Evolutionary conservation across 352 stramenopile genomes (phyloP), one percentile per base, ranked within the genome.

Genomic region (Phytopythium aichiense): DNA sequence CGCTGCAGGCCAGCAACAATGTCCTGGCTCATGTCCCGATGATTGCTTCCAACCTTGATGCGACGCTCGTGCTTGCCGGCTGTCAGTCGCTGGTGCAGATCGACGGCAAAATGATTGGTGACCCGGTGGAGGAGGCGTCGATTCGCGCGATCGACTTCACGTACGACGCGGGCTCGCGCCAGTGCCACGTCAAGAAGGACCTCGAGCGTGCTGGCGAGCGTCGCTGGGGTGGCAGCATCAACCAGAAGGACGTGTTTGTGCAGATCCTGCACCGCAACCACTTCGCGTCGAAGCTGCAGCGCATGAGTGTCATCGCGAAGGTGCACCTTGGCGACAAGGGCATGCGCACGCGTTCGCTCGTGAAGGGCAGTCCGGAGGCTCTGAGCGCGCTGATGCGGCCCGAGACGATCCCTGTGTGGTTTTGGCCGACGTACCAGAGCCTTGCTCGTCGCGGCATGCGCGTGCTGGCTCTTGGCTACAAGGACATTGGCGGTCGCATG

Each of bases 21-120:
- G 71, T 93, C 20, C 46, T 86, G 31, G 61, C 63, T 20, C 84
- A 93, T 53, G 81, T 93, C 11, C 82, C 85, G 1, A 96, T 96
- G 85, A 91, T 94, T 64, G 81, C 81, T 6, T 75, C 83, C 5
- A 92, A 90, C 65, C 67, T 96, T 53, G 77, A 96, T 31, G 75
- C 88, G 15, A 94, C 77, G 20, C 69, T 95, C 28, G 87, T 96
- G 35, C 79, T 95, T 9, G 88, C 88, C 40, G 63, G 96, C 25
- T 99, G 98, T 69, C 97, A 99, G 69, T 98, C 96, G 38, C 84
- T 99, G 18, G 97, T 99, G 53, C 85, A 98, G 53, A 97, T 99
- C 61, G 96, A 99, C 57, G 97, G 95, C 45, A 91, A 91, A 62
- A 89, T 99, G 65, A 73, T 98, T 40, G 98, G 98, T 58, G 98